Base-by-base conservation (phyloP, 2,329 filamentous ascomycete species). In the Colletotrichum zoysiae region DNA sequence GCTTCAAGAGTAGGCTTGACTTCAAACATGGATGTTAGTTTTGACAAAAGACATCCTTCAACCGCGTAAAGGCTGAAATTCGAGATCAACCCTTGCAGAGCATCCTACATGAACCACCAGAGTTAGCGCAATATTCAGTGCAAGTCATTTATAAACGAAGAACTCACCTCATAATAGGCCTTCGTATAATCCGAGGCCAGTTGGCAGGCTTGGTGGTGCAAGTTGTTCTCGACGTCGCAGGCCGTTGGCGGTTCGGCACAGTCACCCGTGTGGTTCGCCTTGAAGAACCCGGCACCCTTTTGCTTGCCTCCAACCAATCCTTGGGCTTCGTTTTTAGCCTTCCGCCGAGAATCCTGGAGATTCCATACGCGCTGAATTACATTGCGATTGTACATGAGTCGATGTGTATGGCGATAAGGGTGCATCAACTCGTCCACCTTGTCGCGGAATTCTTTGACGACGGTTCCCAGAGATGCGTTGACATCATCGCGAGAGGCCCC, bases 131-230 rank as follows among this genome's bases (percentile, higher is more conserved):
- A 14, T 14, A 26, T 8, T 5, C 12, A 7, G 2, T 16, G 3
- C 7, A 46, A 6, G 8, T n/a, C 3, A 20, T 9, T 9, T n/a
- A 3, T 0, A 20, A 46, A 46, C 2, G 0, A 46, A 9, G 1
- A n/a, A 46, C 23, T 20, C 16, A 33, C 51, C 51, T 53, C 51
- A 33, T 33, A 53, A 53, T 30, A 18, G 16, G 51, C 51, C 51
- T 5, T 16, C 3, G 51, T 53, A 3, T 53, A 53, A 11, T 53
- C 51, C 5, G 4, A 33, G 6, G 51, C 51, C 6, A 53, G 7
- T 20, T 33, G 16, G 11, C 14, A 53, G 14, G 51, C 51, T 33
- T 16, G 51, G 1, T 7, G 51, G 6, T 20, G 2, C 26, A 53
- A 33, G 6, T 33, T 14, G 14, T 3, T 20, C 26, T 5, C 14